Evolutionary conservation across 306 rosid species (phyloP), one percentile per base, ranked within the genome.

Genomic region (Corylus heterophylla): DNA sequence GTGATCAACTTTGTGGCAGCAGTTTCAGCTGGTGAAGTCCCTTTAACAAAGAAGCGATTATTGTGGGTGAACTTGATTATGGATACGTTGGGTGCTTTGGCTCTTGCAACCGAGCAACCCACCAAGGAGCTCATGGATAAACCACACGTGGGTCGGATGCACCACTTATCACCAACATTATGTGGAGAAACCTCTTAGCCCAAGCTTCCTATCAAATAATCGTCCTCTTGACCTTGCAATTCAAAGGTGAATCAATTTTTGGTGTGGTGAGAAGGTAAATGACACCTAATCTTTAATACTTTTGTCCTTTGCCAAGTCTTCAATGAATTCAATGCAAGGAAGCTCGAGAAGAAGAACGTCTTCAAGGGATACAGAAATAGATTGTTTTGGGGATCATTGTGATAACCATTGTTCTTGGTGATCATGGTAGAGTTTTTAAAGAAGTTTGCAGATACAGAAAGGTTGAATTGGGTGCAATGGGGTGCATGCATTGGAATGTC

Each of bases 381-480:
- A 31, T 5, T 61, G 29, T 79, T 72, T 4, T 79, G 27, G 82
- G 82, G 45, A 79, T 79, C 44, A 48, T 79, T 3, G 73, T 44
- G n/a, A 61, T 61, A 12, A 79, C 82, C 1, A 72, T 72, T 29
- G 66, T 79, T 3, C 82, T 72, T 59, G 9, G 82, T 79, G 31
- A 16, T 79, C 20, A 79, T 79, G 82, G 82, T 72, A 16, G 82
- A 79, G 25, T 71, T 79, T 35, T 49, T 71, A 5, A 79, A 79
- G 82, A 61, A 79, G 55, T 79, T 79, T 61, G 82, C 77, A 20
- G 64, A 72, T 37, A 79, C 83, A 14, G 78, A 79, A 47, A 73
- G 83, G 37, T 79, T 79, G 78, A 79, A 79, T 73, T 79, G 67
- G 83, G 67, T 71, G 56, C 83, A 79, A 0, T 73, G 83, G 83